phyloP scores from a whole-genome alignment of 768 basidiomycete genomes.

The Pleurotus cornucopiae region DNA sequence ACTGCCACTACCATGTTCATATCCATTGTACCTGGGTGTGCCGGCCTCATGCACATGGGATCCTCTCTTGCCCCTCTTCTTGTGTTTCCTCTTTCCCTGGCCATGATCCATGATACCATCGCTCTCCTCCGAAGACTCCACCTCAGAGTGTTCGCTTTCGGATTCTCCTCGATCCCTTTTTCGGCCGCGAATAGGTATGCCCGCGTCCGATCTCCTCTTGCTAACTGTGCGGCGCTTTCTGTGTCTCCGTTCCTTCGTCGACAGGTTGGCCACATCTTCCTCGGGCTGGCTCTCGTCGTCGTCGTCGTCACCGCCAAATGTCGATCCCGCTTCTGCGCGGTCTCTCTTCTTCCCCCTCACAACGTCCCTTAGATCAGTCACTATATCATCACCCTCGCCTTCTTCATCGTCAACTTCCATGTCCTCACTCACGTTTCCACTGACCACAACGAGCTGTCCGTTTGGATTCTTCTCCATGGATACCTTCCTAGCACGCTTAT shows the following conservation, averaged over 20 bases:
- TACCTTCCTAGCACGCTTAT: conserved; percentile 51
- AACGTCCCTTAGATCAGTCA: conserved; percentile 31
- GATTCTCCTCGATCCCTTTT: conserved; percentile 63
- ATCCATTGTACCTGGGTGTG: neutral
- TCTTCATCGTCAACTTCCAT: conserved; percentile 47
- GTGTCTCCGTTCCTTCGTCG: conserved; percentile 39
- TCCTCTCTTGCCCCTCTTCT: conserved; percentile 13
- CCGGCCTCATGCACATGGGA: conserved; percentile 3
- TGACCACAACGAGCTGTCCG: conserved; percentile 2
- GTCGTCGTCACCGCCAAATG: conserved; percentile 62
- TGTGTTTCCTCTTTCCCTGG: conserved; percentile 49
- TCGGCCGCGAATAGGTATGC: conserved; percentile 41
- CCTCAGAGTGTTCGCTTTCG: conserved; percentile 32
- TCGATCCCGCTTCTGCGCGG: conserved; percentile 68
- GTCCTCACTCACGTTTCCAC: conserved; percentile 23
- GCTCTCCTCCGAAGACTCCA: conserved; percentile 9
- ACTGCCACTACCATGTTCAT: conserved; percentile 27
- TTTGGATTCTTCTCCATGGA: neutral
- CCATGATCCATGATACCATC: conserved; percentile 31
- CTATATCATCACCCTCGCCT: conserved; percentile 32
- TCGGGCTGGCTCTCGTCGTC: conserved; percentile 33
- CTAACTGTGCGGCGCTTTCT: conserved; percentile 55
- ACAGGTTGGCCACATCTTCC: conserved; percentile 32
- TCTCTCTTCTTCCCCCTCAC: conserved; percentile 71
- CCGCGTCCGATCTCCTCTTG: conserved; percentile 47